Conservation (phyloP, 495 filamentous ascomycete species). For the Penicillium turbatum region DNA sequence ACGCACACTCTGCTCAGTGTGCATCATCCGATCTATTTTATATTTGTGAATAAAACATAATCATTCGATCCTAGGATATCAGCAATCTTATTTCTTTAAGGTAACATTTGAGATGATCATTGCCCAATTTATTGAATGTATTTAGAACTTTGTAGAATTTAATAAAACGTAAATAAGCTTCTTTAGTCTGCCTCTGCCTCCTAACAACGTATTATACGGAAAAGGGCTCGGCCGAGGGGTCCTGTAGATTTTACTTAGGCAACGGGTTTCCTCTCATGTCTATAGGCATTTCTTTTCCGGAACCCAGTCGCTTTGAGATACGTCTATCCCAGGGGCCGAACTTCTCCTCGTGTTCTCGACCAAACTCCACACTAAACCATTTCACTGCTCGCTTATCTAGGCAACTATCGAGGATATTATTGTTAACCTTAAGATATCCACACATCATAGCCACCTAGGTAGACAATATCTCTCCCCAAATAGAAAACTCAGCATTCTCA, state of each 20-base stretch:
- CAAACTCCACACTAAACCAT: slow-evolving; percentile 16
- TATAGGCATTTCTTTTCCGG: slow-evolving; percentile 10
- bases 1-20: too few species aligned
- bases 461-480: slow-evolving; percentile 6
- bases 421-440: slow-evolving; percentile 22
- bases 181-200: too few species aligned
- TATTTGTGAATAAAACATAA: too few species aligned
- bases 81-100: too few species aligned
- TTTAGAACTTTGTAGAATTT: too few species aligned
- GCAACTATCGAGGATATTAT: slow-evolving; percentile 17
- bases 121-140: too few species aligned
- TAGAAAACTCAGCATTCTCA: slow-evolving; percentile 7
- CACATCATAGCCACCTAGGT: slow-evolving; percentile 17
- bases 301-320: slow-evolving; percentile 15
- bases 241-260: neutral
- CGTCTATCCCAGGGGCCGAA: slow-evolving; percentile 7
- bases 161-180: too few species aligned
- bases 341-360: slow-evolving; percentile 14
- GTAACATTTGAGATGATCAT: too few species aligned
- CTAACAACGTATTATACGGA: too few species aligned
- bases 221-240: too few species aligned
- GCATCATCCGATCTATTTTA: too few species aligned
- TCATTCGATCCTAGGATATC: too few species aligned
- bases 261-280: slow-evolving; percentile 15
- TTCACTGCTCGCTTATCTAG: slow-evolving; percentile 8